Percentiles rank a stretch among this genome's conserved stretches.
Conservation (phyloP, 352 stramenopile genomes). For the Peronospora belbahrii region DNA sequence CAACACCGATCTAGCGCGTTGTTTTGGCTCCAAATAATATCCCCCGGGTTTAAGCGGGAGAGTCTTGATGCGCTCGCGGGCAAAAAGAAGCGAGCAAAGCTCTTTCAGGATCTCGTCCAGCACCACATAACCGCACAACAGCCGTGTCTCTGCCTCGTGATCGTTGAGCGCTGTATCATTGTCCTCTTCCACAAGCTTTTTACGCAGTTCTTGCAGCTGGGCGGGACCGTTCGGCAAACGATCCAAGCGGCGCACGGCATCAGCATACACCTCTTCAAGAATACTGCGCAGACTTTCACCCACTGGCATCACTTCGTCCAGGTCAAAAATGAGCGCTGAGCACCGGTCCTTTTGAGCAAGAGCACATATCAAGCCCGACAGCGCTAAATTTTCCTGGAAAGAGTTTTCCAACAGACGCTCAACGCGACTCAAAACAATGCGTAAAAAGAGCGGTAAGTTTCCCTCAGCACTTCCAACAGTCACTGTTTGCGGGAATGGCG, state of each 20-base stretch:
- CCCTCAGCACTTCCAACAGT: conserved; percentile 10
- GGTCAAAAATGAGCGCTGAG: conserved; percentile 43
- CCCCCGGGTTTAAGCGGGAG: conserved; percentile 75
- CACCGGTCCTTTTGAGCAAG: conserved; percentile 60
- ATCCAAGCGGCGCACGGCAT: conserved; percentile 53
- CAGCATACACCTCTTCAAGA: conserved; percentile 72
- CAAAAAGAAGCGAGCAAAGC: conserved; percentile 74
- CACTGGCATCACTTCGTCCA: conserved; percentile 28
- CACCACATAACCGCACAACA: conserved; percentile 71
- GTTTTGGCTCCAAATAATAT: conserved; percentile 76
- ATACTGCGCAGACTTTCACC: conserved; percentile 61
- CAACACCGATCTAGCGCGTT: conserved; percentile 23
- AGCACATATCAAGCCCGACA: conserved; percentile 70
- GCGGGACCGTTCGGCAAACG: conserved; percentile 44
- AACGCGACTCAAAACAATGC: conserved; percentile 66
- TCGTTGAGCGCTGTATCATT: conserved; percentile 54
- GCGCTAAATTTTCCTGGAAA: conserved; percentile 73
- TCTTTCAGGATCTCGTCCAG: conserved; percentile 84
- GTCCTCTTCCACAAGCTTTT: conserved; percentile 58
- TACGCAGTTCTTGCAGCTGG: conserved; percentile 44
- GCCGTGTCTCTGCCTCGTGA: conserved; percentile 51
- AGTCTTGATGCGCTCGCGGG: conserved; percentile 58
- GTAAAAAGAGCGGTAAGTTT: conserved; percentile 46
- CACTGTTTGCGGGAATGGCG: conserved; percentile 11
- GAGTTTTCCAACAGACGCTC: conserved; percentile 76